Base-by-base conservation (phyloP, 1,284 basidiomycete genomes). In the Ustilago nuda region DNA sequence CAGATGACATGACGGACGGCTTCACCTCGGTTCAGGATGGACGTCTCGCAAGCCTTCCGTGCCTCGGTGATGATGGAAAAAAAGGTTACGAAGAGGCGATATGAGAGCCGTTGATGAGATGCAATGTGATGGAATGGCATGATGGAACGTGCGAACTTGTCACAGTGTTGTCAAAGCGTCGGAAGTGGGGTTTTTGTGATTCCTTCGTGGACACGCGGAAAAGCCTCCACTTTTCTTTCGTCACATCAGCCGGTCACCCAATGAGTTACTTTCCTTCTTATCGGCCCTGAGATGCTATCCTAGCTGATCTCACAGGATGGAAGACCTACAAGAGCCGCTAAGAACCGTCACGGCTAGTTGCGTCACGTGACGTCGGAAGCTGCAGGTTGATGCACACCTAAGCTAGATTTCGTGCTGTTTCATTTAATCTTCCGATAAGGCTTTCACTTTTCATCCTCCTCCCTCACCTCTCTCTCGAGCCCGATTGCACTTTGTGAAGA, bases 1-100 rank as follows among this genome's bases (percentile, higher is more conserved):
- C 70, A 6, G 65, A 70, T 5, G 75, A 73, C 75, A 77, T 77
- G 63, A 46, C 51, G 51, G 23, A 32, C 56, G 43, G 6, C 48
- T 52, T n/a, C 51, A 30, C n/a, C 27, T 27, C 39, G 17, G 13
- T 6, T 41, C 13, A 12, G 11, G 39, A 11, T 41, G 39, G 15
- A 15, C 56, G 39, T 37, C 35, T 15, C 3, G 30, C 35, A 17
- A 13, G 13, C 35, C 54, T 57, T 57, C 43, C 43, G 19, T 50
- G 37, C 19, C 11, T 12, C 23, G 23, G 41, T 33, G n/a, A 27
- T 61, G 51, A 55, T 48, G 52, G 46, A 45, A 32, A 32, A 48
- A n/a, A 32, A 52, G 48, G 33, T 33, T 56, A 2, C 15, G 37
- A 12, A 55, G 53, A 57, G 30, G 41, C 23, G 23, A 27, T 27